phyloP scores from a whole-genome alignment of 352 stramenopile species.

The Elongisporangium prolatum region DNA sequence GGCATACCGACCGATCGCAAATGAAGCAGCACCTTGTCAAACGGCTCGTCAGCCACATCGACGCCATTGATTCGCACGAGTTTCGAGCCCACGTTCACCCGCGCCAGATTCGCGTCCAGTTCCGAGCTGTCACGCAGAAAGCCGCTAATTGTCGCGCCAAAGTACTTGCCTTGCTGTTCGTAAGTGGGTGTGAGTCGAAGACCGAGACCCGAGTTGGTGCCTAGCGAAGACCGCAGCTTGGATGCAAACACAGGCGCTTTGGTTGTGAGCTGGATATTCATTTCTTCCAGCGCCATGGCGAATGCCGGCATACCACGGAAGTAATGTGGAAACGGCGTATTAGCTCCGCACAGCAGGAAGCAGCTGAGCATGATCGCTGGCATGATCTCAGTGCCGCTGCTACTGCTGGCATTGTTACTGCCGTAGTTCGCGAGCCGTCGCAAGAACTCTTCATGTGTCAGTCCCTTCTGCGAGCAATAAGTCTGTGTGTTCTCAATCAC shows the following conservation, averaged over 20 bases:
- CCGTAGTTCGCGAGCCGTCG: constrained; percentile 13
- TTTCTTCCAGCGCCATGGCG: constrained; percentile 63
- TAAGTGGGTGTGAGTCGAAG: constrained; percentile 54
- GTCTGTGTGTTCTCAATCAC: constrained; percentile 70
- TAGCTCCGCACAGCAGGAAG: constrained; percentile 72
- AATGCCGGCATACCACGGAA: constrained; percentile 69
- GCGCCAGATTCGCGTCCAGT: constrained; percentile 49
- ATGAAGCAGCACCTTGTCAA: constrained; percentile 57
- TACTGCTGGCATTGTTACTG: constrained; percentile 6
- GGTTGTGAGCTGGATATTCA: constrained; percentile 54
- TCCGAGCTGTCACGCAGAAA: constrained; percentile 58
- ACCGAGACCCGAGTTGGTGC: constrained; percentile 44
- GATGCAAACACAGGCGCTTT: constrained; percentile 54
- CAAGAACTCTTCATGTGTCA: constrained; percentile 16
- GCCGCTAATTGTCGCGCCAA: constrained; percentile 63
- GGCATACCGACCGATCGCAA: constrained; percentile 43
- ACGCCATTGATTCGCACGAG: constrained; percentile 74
- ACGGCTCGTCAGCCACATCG: constrained; percentile 46
- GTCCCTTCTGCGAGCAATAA: constrained; percentile 40
- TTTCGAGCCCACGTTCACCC: constrained; percentile 56
- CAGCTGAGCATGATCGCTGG: constrained; percentile 54
- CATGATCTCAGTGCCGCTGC: constrained; percentile 23
- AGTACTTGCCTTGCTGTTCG: constrained; percentile 52
- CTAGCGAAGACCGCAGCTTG: constrained; percentile 57
- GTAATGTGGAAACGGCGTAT: constrained; percentile 63